Percentiles rank a stretch among this genome's conserved stretches.
Conservation (phyloP, 1,139 yeast genomes). For the Pichia kudriavzevii region DNA sequence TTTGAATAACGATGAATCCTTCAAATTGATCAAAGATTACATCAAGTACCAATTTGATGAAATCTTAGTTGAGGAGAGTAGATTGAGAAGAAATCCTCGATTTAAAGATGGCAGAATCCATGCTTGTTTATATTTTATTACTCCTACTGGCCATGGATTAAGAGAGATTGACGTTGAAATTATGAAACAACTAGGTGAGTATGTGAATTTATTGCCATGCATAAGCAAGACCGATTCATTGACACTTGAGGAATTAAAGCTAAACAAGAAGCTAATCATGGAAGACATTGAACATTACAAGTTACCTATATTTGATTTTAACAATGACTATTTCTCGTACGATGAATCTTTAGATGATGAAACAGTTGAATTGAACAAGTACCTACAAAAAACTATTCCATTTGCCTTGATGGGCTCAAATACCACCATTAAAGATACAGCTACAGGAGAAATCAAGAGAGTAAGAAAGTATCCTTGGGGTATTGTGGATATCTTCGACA, state of each 20-base stretch:
- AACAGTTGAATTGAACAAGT: slow-evolving; percentile 72
- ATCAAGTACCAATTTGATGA: slow-evolving; percentile 88
- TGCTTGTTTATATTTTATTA: slow-evolving; percentile 60
- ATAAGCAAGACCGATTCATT: slow-evolving; percentile 83
- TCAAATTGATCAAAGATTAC: slow-evolving; percentile 63
- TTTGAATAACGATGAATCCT: slow-evolving; percentile 52
- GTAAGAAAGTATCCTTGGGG: slow-evolving; percentile 97
- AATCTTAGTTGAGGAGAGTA: slow-evolving; percentile 83
- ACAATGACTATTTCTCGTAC: slow-evolving; percentile 47
- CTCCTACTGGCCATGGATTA: slow-evolving; percentile 73
- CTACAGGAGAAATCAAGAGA: slow-evolving; percentile 54
- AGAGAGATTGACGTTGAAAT: slow-evolving; percentile 69
- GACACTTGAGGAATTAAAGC: slow-evolving; percentile 63
- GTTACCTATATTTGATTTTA: slow-evolving; percentile 81
- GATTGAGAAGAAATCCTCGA: slow-evolving; percentile 81
- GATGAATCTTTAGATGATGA: slow-evolving; percentile 63
- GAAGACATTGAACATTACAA: slow-evolving; percentile 70
- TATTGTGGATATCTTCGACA: slow-evolving; percentile 71
- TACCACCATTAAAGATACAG: slow-evolving; percentile 45
- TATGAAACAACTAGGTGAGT: slow-evolving; percentile 67
- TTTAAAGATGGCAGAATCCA: slow-evolving; percentile 75
- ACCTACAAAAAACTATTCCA: slow-evolving; percentile 69
- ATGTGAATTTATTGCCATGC: slow-evolving; percentile 85
- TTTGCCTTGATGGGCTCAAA: slow-evolving; percentile 83
- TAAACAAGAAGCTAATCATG: slow-evolving; percentile 56